Conservation (phyloP, 345 rosid genomes). For the Moricandia arvensis region DNA sequence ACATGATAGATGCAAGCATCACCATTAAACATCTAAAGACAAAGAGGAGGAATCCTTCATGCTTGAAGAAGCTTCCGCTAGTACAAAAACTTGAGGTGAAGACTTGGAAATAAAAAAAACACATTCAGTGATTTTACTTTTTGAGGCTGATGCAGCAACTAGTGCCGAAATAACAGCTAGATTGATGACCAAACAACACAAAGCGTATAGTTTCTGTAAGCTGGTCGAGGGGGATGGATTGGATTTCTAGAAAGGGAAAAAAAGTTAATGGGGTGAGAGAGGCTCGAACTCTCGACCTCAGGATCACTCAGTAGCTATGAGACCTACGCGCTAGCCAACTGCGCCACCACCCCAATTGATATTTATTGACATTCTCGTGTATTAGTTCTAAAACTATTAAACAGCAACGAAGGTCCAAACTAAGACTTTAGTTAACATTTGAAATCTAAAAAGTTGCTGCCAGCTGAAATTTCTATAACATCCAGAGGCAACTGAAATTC, state of each 20-base stretch:
- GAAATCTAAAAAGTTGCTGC: neutral
- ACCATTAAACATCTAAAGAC: no score
- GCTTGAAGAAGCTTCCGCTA: no score
- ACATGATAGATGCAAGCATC: no score
- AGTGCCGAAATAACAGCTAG: no score
- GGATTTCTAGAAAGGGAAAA: neutral
- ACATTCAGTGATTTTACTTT: no score
- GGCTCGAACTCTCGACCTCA: conserved; percentile 96
- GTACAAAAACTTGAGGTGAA: no score
- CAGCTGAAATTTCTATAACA: conserved; percentile 6
- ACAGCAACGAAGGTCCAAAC: neutral
- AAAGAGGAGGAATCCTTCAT: no score
- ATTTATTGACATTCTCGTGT: fast-evolving
- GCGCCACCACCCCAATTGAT: conserved; percentile 71
- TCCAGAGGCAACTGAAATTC: conserved; percentile 16
- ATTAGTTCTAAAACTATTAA: neutral
- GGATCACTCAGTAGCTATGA: conserved; percentile 86
- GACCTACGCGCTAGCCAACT: conserved; percentile 99
- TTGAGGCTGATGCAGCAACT: no score
- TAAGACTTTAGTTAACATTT: neutral
- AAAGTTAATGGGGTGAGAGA: conserved; percentile 69
- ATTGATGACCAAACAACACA: neutral
- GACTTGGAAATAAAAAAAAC: no score
- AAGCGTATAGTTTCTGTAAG: neutral
- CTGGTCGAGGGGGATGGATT: neutral